Base-by-base conservation (phyloP, 805 yeast species). In the Metschnikowia amazonensis region DNA sequence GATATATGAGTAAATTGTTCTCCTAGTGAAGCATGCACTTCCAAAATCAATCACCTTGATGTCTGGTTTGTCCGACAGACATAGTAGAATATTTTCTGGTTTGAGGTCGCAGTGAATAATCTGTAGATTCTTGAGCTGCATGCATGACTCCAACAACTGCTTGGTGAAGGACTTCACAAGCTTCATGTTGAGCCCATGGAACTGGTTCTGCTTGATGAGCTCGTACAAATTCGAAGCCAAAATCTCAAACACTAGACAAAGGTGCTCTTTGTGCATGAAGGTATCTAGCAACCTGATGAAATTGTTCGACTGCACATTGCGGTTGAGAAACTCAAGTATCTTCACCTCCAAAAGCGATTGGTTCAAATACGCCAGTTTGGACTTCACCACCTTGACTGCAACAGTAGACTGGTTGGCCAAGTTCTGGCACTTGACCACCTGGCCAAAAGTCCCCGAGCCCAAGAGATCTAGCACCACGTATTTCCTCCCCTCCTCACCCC, bases 371-470 rank as follows among this genome's bases (percentile, higher is more conserved):
- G 95, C 96, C 4, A 96, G 88, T 60, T 86, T 86, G 29, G 96
- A 85, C 63, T 92, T 94, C 47, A 94, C 87, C 36, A 94, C 95
- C 66, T 94, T 94, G 30, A 94, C 95, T 1, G 99, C 99, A 21
- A 90, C 87, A 17, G 92, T 79, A 50, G 88, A 92, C 60, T 89
- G 94, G 37, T 89, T 86, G 32, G 76, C 63, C 59, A 85, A 69
- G 56, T 82, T 79, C 62, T 88, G 96, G 66, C 97, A 92, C 67
- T 92, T 94, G 34, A 90, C 95, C 38, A 94, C 99, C 67, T 94
- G 98, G 8, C 99, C 99, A 73, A 94, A 94, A 1, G 99, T 90
- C 2, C 99, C 99, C 50, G 90, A 92, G 0, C 99, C 99, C 34
- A 94, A 67, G 13, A 94, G 75, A 64, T 92, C 98, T 47, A 94